A percentile compares a stretch with the other conserved stretches of the same genome.
phyloP scores from a whole-genome alignment of 148 eudicot genomes.

The Rhododendron kiyosumense region DNA sequence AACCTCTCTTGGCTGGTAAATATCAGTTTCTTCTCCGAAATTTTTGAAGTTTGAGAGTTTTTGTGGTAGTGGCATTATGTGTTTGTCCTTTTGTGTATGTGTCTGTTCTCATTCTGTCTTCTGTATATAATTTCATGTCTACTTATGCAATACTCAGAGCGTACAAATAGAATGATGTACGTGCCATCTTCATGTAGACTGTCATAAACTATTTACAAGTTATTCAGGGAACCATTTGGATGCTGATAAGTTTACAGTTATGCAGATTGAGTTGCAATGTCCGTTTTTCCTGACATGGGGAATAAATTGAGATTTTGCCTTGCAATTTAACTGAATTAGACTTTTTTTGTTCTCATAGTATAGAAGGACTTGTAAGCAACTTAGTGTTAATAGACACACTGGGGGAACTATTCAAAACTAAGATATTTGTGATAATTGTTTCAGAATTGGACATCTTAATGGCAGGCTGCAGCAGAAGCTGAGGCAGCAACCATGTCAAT shows the following conservation, averaged over 20 bases:
- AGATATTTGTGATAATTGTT: background rate
- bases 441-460: constrained; percentile 8
- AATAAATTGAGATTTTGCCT: background rate
- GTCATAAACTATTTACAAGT: background rate
- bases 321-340: background rate
- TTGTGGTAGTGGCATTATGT: background rate
- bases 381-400: background rate
- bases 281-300: background rate
- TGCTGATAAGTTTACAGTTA: background rate
- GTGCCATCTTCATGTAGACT: background rate
- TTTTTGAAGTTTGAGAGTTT: background rate
- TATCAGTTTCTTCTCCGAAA: background rate
- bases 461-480: constrained; percentile 98
- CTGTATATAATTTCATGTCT: background rate
- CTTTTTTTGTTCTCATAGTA: background rate
- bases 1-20: constrained; percentile 99
- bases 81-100: background rate
- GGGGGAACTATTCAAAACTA: background rate
- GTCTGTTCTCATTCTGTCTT: background rate
- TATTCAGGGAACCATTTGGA: background rate
- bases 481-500: constrained; percentile 93
- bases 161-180: background rate
- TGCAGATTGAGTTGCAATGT: background rate
- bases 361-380: background rate
- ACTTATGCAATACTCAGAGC: background rate